Evolutionary conservation across 805 yeast species (phyloP).

Genomic region (Hyphopichia homilentoma): DNA sequence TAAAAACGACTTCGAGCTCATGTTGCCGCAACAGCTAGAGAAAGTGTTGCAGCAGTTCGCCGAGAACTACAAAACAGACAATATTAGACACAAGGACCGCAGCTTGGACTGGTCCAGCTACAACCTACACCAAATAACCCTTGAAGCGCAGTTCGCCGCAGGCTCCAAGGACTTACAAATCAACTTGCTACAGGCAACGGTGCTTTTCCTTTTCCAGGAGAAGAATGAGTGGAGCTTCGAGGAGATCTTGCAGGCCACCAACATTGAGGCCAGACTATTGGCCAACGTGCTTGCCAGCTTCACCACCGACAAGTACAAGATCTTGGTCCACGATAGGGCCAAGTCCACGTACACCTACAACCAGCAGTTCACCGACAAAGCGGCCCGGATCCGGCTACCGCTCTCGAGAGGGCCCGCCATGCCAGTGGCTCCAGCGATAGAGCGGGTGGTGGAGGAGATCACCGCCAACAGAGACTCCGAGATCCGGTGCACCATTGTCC

Average conservation of each 20-base stretch:
- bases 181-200: conserved; percentile 42
- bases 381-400: conserved; percentile 26
- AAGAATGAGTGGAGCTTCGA: conserved; percentile 13
- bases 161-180: conserved; percentile 32
- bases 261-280: conserved; percentile 30
- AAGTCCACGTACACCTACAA: conserved; percentile 16
- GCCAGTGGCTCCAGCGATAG: conserved; percentile 4
- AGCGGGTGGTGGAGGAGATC: conserved; percentile 6
- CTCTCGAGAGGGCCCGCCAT: conserved; percentile 18
- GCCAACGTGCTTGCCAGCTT: conserved; percentile 26
- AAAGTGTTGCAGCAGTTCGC: conserved; percentile 17
- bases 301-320: conserved; percentile 25
- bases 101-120: conserved; percentile 40
- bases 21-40: conserved; percentile 20
- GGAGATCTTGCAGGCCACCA: conserved; percentile 21
- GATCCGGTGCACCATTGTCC: conserved; percentile 21
- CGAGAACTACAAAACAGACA: conserved; percentile 13
- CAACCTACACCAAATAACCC: conserved; percentile 37
- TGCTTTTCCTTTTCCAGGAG: conserved; percentile 36
- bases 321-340: conserved; percentile 14
- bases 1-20: conserved; percentile 13
- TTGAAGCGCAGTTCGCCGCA: conserved; percentile 26
- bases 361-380: conserved; percentile 22
- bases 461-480: conserved; percentile 25
- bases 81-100: conserved; percentile 20